Conservation (phyloP, 345 rosid species). For the Erodium maritimum region DNA sequence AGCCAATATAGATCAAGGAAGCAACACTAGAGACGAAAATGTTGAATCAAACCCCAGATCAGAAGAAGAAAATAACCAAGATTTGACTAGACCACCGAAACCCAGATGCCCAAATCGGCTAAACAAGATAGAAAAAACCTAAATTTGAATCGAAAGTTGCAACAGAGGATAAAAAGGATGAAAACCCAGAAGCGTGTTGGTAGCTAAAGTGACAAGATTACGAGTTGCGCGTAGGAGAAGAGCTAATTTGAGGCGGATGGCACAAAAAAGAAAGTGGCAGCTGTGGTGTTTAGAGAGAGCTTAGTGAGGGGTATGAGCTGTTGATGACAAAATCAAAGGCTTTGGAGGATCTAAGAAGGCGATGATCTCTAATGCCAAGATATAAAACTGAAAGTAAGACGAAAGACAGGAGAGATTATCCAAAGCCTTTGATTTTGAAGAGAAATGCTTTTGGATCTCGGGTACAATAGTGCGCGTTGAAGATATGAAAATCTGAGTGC, state of each 20-base stretch:
- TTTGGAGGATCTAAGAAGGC: conserved; percentile 21
- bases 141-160: conserved; percentile 1
- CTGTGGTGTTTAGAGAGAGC: too few species aligned
- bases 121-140: conserved; percentile 9
- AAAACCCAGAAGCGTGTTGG: conserved; percentile 5
- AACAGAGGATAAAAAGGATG: background rate
- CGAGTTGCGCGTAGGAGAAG: background rate
- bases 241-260: conserved; percentile 10
- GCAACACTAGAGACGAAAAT: background rate
- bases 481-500: background rate
- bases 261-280: too few species aligned
- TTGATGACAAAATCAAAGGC: conserved; percentile 6
- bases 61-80: background rate
- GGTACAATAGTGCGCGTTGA: background rate
- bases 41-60: background rate
- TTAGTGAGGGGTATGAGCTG: background rate
- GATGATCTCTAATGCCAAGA: conserved; percentile 20
- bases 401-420: background rate
- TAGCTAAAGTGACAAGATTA: too few species aligned
- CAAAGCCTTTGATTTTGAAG: too few species aligned
- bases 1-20: background rate
- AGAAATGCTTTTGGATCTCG: too few species aligned
- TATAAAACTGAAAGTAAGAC: too few species aligned
- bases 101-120: conserved; percentile 17
- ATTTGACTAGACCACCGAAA: background rate